phyloP scores from a whole-genome alignment of 768 basidiomycete species.

The Tephrocybe rancida region DNA sequence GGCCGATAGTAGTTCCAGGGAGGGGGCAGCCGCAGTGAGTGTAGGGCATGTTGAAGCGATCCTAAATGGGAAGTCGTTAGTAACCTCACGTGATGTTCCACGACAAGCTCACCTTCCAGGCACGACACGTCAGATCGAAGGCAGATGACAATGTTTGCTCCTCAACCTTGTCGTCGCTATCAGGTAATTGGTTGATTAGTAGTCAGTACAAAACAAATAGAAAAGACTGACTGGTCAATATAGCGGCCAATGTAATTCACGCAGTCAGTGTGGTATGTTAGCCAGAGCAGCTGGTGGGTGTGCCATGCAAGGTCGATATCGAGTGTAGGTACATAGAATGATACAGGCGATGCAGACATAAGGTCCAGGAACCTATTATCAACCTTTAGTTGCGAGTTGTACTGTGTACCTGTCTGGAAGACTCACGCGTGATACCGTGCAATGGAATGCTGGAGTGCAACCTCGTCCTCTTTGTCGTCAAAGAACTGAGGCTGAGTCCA shows the following conservation, averaged over 20 bases:
- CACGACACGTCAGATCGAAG: conserved; percentile 44
- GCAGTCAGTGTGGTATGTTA: conserved; percentile 47
- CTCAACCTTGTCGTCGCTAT: conserved; percentile 47
- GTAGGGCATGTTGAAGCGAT: conserved; percentile 54
- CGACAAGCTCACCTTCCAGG: conserved; percentile 18
- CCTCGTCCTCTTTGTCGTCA: conserved; percentile 32
- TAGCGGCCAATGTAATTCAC: conserved; percentile 42
- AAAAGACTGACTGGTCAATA: conserved; percentile 53
- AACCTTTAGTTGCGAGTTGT: not conserved
- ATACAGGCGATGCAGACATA: conserved; percentile 41
- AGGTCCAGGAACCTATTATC: conserved; percentile 53
- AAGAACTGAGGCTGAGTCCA: conserved; percentile 53
- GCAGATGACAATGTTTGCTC: conserved; percentile 42
- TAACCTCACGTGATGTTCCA: not conserved
- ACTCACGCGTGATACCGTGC: conserved; percentile 59
- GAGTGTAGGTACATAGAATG: conserved; percentile 59
- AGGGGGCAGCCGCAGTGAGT: conserved; percentile 61
- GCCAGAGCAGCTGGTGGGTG: conserved; percentile 66
- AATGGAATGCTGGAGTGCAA: conserved; percentile 47
- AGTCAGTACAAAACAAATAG: not conserved
- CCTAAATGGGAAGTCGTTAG: conserved; percentile 16
- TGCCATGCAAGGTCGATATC: conserved; percentile 80
- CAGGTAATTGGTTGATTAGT: not conserved
- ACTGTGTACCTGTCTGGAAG: not conserved
- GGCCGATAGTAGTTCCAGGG: conserved; percentile 44